Conservation (phyloP, 2,329 filamentous ascomycete species). For the Ophiostoma sp. region DNA sequence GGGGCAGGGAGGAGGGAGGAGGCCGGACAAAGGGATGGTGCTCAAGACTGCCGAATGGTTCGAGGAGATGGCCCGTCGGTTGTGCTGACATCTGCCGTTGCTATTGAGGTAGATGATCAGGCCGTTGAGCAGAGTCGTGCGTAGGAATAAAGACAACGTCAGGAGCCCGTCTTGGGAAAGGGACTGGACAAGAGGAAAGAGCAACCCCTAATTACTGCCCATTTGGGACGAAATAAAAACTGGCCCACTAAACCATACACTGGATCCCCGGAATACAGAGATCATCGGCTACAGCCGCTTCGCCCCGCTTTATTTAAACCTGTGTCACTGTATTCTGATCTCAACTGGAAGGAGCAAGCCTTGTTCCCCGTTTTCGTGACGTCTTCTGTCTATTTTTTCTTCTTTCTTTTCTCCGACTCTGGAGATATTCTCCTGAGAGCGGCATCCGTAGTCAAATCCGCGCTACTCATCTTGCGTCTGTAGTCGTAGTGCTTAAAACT, state of each 20-base stretch:
- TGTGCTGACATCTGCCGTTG: neutral
- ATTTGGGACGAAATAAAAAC: constrained; percentile 2
- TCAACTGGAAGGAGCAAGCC: neutral
- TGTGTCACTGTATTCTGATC: neutral
- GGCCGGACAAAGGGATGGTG: neutral
- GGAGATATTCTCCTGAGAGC: too few relatives aligned
- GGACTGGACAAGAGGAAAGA: neutral
- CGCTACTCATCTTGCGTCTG: too few relatives aligned
- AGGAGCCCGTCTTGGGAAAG: neutral
- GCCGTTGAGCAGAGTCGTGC: neutral
- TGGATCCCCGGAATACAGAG: constrained; percentile 1
- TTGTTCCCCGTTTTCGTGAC: neutral
- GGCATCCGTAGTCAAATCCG: too few relatives aligned
- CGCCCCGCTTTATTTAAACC: constrained; percentile 5
- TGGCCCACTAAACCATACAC: neutral
- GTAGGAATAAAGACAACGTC: neutral
- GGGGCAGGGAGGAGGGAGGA: neutral
- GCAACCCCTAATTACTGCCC: constrained; percentile 10
- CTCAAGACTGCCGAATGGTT: neutral
- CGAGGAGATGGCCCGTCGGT: neutral
- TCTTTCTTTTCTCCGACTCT: neutral
- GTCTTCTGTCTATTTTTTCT: neutral
- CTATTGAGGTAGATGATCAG: neutral
- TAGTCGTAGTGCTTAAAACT: too few relatives aligned
- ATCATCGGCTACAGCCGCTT: constrained; percentile 13